Evolutionary conservation across 139 green algal species (phyloP).

Genomic region (Picochlorum costavermella): DNA sequence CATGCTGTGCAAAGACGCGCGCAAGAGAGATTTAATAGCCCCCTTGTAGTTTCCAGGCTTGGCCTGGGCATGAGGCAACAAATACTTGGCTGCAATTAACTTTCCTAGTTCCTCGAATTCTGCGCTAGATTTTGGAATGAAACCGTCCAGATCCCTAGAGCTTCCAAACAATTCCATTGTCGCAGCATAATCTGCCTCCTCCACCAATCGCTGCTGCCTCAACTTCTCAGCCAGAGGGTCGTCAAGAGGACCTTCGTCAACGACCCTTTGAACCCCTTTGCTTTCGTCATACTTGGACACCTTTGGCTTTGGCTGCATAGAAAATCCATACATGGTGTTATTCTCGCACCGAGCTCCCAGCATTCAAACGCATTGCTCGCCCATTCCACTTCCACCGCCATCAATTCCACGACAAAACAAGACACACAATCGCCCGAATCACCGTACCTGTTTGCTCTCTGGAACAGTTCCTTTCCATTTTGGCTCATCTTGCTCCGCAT

Average conservation of each 20-base stretch:
- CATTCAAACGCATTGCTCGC: background rate
- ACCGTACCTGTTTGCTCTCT: slow-evolving; percentile 34
- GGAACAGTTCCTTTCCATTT: slow-evolving; percentile 38
- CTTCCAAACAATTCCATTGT: slow-evolving; percentile 65
- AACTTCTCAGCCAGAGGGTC: slow-evolving; percentile 58
- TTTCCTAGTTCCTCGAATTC: slow-evolving; percentile 62
- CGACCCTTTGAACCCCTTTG: slow-evolving; percentile 11
- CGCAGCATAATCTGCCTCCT: slow-evolving; percentile 55
- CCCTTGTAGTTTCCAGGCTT: slow-evolving; percentile 19
- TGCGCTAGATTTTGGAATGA: slow-evolving; percentile 59
- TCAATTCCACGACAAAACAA: background rate
- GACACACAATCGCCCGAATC: background rate
- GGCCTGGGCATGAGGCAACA: slow-evolving; percentile 39
- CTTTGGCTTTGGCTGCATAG: slow-evolving; percentile 31
- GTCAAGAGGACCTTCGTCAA: slow-evolving; percentile 39
- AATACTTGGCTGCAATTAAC: slow-evolving; percentile 36
- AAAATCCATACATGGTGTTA: background rate
- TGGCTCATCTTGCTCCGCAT: slow-evolving; percentile 42
- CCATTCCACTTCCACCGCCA: too few relatives aligned
- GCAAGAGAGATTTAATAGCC: slow-evolving; percentile 35
- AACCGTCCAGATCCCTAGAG: slow-evolving; percentile 37
- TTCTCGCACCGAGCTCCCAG: background rate
- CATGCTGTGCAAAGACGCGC: slow-evolving; percentile 19
- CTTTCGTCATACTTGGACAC: slow-evolving; percentile 36
- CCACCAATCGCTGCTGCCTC: slow-evolving; percentile 59